These are phyloP conservation scores for Arthrobotrys conoides DNA, from an alignment of 2,329 filamentous ascomycete genomes.

Conservation along the genomic window DNA sequence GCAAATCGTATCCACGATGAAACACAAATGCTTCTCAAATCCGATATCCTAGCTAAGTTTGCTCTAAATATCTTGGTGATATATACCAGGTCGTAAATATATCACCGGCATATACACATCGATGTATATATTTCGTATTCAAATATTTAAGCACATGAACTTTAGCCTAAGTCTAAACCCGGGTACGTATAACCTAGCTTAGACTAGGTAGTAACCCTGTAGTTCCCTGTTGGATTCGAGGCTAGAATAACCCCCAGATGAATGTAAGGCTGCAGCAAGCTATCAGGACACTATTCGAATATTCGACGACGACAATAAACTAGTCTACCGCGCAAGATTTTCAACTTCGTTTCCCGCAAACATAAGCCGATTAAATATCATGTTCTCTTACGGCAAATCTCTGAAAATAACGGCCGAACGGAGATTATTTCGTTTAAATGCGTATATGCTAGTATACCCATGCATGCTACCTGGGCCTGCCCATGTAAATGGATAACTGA, in stretches of 20 bases:
- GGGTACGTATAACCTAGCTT: not conserved
- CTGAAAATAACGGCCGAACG: not conserved
- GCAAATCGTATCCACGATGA: not conserved
- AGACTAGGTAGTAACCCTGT: not conserved
- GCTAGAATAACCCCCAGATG: not conserved
- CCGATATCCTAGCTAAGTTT: not conserved
- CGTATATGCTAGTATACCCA: not conserved
- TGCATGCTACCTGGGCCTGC: not conserved
- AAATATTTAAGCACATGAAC: not conserved
- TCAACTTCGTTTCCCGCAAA: not conserved
- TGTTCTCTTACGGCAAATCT: not conserved
- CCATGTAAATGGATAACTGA: not conserved
- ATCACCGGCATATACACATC: not conserved
- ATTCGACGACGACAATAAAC: not conserved
- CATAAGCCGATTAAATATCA: not conserved
- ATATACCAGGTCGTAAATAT: not conserved
- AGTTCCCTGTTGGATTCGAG: too few relatives aligned
- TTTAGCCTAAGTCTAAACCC: not conserved
- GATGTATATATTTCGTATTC: slow-evolving; percentile 1
- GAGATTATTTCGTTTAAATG: not conserved
- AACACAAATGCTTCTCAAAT: slow-evolving; percentile 2
- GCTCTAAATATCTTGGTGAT: slow-evolving; percentile 1
- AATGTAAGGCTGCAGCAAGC: not conserved
- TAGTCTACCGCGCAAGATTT: not conserved
- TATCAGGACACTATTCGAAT: not conserved